Percentiles rank a stretch among this genome's conserved stretches.
These are phyloP conservation scores for Tilletia walkeri DNA, from an alignment of 1,284 basidiomycete genomes.

Conservation along the genomic window DNA sequence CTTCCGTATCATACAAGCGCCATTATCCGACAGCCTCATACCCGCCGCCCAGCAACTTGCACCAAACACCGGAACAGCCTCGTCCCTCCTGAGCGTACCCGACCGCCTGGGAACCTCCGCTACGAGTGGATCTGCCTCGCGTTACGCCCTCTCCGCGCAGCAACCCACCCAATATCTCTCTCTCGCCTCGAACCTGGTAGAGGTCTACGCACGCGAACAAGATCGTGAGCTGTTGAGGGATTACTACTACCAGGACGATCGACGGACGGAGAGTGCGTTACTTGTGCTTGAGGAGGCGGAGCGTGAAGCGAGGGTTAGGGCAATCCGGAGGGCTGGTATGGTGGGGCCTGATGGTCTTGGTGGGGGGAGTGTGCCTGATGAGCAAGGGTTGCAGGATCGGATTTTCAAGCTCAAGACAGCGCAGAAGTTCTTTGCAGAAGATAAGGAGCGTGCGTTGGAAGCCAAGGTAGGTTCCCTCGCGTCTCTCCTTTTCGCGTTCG, in stretches of 20 bases:
- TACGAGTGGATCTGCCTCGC: not conserved
- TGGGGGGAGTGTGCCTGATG: not conserved
- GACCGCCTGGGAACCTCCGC: slow-evolving; percentile 6
- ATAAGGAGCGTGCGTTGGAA: slow-evolving; percentile 85
- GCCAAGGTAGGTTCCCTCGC: slow-evolving; percentile 67
- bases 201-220: slow-evolving; percentile 46
- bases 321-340: slow-evolving; percentile 66
- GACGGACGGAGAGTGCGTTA: slow-evolving; percentile 84
- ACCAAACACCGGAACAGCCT: not conserved
- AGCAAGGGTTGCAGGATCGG: slow-evolving; percentile 39
- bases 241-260: slow-evolving; percentile 97
- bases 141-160: slow-evolving; percentile 3
- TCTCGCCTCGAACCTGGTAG: slow-evolving; percentile 45
- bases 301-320: slow-evolving; percentile 16
- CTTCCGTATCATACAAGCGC: slow-evolving; percentile 83
- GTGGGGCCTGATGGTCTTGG: slow-evolving; percentile 51
- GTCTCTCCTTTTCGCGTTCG: not conserved
- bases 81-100: slow-evolving; percentile 12
- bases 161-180: slow-evolving; percentile 29
- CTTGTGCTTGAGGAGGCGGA: slow-evolving; percentile 72
- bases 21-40: slow-evolving; percentile 27
- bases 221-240: slow-evolving; percentile 88
- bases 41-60: slow-evolving; percentile 28
- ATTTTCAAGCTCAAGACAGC: slow-evolving; percentile 74
- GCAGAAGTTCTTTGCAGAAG: slow-evolving; percentile 88